A percentile compares a stretch with the other conserved stretches of the same genome.
phyloP scores from a whole-genome alignment of 176 grass and related monocot species.

The Tuctoria greenei region DNA sequence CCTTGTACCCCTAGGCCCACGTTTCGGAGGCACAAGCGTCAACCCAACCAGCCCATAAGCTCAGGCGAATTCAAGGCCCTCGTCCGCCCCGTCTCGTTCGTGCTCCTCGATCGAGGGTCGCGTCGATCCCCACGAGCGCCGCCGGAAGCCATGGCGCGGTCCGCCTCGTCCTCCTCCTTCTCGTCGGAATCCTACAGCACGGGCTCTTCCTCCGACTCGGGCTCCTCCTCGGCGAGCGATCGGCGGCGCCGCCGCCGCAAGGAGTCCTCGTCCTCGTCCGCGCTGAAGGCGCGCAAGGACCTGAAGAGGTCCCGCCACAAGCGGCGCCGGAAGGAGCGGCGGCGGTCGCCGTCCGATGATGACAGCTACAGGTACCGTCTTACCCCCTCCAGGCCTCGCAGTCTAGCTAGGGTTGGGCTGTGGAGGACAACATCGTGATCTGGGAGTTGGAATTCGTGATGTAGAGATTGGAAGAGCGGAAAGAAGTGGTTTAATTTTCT shows the following conservation, averaged over 20 bases:
- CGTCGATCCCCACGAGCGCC: background rate
- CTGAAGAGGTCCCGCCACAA: constrained; percentile 49
- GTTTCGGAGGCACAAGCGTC: background rate
- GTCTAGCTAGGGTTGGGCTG: constrained; percentile 45
- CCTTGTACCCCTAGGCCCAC: background rate
- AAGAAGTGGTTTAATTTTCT: background rate
- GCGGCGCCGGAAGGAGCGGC: constrained; percentile 34
- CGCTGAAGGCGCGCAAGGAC: constrained; percentile 64
- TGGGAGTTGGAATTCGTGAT: background rate
- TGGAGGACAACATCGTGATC: background rate
- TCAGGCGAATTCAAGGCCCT: background rate
- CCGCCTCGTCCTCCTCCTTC: constrained; percentile 26
- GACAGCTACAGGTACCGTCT: constrained; percentile 45
- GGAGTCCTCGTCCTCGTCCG: constrained; percentile 37
- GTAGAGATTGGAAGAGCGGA: background rate
- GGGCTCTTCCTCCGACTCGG: constrained; percentile 15
- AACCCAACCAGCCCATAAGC: background rate
- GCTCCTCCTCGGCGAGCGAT: constrained; percentile 32
- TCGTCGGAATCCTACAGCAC: constrained; percentile 15
- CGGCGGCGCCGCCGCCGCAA: constrained; percentile 38
- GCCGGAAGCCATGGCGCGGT: constrained; percentile 48
- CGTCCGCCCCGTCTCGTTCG: background rate
- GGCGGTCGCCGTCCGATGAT: constrained; percentile 35
- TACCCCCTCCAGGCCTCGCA: background rate
- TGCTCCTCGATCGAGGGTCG: background rate